Evolutionary conservation across 2,329 filamentous ascomycete species (phyloP).

Genomic region (Diaporthe capsici): DNA sequence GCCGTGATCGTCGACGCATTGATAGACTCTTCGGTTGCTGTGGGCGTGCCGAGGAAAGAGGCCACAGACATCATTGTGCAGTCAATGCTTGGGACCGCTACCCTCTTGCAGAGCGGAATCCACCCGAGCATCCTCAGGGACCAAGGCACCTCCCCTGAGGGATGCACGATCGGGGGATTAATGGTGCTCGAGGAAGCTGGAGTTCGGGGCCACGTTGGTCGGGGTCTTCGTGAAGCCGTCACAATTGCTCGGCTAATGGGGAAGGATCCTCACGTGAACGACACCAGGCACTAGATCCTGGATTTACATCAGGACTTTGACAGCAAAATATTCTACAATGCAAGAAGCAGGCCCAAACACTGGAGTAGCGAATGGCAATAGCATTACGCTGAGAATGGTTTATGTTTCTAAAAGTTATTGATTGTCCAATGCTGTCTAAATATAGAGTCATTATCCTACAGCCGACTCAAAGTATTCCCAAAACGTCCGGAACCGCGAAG

Average conservation of each 20-base stretch:
- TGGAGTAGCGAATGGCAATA: too few relatives aligned
- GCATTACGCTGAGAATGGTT: too few relatives aligned
- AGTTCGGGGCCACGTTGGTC: constrained; percentile 60
- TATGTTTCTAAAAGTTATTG: too few relatives aligned
- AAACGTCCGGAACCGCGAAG: not conserved
- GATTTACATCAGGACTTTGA: too few relatives aligned
- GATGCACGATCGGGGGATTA: constrained; percentile 72
- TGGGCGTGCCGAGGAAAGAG: constrained; percentile 68
- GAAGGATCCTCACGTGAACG: constrained; percentile 55
- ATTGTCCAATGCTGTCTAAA: not conserved
- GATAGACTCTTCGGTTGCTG: constrained; percentile 71
- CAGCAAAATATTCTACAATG: not conserved
- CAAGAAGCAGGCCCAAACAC: not conserved
- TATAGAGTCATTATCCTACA: not conserved
- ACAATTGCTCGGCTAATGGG: constrained; percentile 61
- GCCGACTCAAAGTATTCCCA: not conserved
- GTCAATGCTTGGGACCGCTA: constrained; percentile 70
- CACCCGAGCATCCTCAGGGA: constrained; percentile 71
- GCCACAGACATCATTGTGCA: constrained; percentile 73
- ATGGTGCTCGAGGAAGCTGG: constrained; percentile 71
- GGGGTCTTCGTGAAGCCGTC: constrained; percentile 62
- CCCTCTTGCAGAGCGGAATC: constrained; percentile 65
- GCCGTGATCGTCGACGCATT: constrained; percentile 71
- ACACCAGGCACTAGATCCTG: constrained; percentile 48
- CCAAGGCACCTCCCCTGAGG: constrained; percentile 71